Evolutionary conservation across 202 grass and related monocot genomes (phyloP), one percentile per base, ranked within the genome.

Genomic region (Musa balbisiana): DNA sequence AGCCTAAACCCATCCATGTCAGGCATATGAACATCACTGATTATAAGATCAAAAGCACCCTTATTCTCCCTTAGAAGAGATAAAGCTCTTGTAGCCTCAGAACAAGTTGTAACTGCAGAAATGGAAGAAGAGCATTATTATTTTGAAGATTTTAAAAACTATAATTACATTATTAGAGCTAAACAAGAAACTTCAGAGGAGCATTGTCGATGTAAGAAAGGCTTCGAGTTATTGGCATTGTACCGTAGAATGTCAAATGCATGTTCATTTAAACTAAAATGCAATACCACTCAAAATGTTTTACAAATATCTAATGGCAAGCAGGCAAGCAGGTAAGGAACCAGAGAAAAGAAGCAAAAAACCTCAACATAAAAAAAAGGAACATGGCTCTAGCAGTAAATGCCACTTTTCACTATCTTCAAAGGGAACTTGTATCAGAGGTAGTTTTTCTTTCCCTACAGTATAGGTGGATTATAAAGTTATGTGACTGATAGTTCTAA

Each of bases 11-110:
- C 95, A 77, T 99, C 83, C 87, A 94, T 99, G 81, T 99, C 95
- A 43, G 95, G 95, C 95, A 99, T 99, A 76, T 99, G 95, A 63
- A 99, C 95, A 80, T 99, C 95, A 50, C 95, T 99, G 81, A 99
- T 81, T 78, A 99, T 90, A 76, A 99, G 85, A 81, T 99, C 91
- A 88, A 90, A 99, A 76, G 83, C 81, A 79, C 89, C 81, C 75
- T 83, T 92, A 79, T 83, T 94, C 78, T 99, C 95, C 55, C 95
- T 87, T 54, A 99, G 82, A 82, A 99, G 90, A 81, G 82, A 43
- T 69, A 99, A 79, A 82, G 95, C 95, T 71, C 52, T 80, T 78
- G 89, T 86, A 52, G 95, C 87, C 78, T 92, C 86, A 82, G 85
- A 74, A 74, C 95, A 99, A 72, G 85, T 88, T 81, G 95, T 94